These are phyloP conservation scores for Neotropicomus parvogracilis DNA, from an alignment of 1,284 basidiomycete genomes.

Conservation along the genomic window DNA sequence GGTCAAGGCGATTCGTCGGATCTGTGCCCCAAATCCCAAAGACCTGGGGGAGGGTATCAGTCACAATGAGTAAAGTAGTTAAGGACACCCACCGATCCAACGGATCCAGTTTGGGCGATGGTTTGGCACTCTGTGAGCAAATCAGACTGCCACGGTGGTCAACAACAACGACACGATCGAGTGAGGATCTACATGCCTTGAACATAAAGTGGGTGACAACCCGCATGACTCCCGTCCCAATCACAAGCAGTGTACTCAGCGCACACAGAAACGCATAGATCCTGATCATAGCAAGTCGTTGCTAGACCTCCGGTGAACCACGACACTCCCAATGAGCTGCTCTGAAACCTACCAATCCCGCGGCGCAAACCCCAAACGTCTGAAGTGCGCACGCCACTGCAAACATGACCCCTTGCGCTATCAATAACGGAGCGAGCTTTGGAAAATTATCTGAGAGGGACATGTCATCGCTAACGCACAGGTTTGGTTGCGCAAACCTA, in stretches of 20 bases:
- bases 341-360: constrained; percentile 46
- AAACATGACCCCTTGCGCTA: constrained; percentile 59
- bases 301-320: constrained; percentile 38
- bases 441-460: constrained; percentile 39
- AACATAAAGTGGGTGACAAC: constrained; percentile 63
- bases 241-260: constrained; percentile 48
- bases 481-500: constrained; percentile 32
- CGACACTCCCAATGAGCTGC: not conserved
- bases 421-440: constrained; percentile 54
- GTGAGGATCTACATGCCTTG: constrained; percentile 44
- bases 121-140: constrained; percentile 25
- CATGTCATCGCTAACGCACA: not conserved
- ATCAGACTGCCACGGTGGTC: constrained; percentile 31
- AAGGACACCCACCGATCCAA: constrained; percentile 18
- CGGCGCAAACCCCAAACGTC: constrained; percentile 53
- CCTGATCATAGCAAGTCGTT: constrained; percentile 53
- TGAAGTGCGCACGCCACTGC: constrained; percentile 53
- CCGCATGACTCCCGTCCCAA: constrained; percentile 52
- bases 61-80: not conserved
- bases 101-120: constrained; percentile 19
- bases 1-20: constrained; percentile 8
- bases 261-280: constrained; percentile 55
- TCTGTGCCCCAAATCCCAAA: constrained; percentile 31
- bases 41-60: constrained; percentile 21
- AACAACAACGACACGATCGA: constrained; percentile 1